A percentile compares a stretch with the other conserved stretches of the same genome.
These are phyloP conservation scores for Apiospora hydei DNA, from an alignment of 2,329 filamentous ascomycete genomes.

Conservation along the genomic window DNA sequence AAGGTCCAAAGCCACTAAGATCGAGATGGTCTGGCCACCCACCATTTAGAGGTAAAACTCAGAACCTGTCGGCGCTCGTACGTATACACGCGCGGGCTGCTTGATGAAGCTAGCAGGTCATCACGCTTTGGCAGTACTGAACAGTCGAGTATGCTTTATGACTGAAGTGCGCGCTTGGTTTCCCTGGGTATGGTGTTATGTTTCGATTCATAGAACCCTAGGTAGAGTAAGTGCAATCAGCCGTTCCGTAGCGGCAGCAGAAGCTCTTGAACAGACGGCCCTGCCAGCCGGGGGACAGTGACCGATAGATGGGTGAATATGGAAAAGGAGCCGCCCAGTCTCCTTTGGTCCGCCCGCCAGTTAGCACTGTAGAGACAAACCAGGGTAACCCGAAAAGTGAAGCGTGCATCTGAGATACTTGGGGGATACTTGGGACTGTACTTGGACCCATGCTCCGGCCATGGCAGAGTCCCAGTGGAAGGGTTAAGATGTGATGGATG, in stretches of 20 bases:
- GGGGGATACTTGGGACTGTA: slow-evolving; percentile 1
- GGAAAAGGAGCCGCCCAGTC: background rate
- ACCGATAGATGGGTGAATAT: background rate
- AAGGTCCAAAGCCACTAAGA: background rate
- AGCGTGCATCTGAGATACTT: slow-evolving; percentile 4
- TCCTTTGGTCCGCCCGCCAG: background rate
- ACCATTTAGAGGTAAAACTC: background rate
- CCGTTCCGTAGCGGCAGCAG: background rate
- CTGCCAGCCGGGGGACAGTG: background rate
- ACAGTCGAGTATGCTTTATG: background rate
- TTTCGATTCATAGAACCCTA: background rate
- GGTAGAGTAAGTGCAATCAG: background rate
- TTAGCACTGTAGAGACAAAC: slow-evolving; percentile 12
- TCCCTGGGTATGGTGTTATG: background rate
- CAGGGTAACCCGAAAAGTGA: background rate
- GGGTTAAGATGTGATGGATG: slow-evolving; percentile 21
- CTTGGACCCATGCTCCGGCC: background rate
- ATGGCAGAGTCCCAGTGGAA: slow-evolving; percentile 17
- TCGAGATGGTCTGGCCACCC: background rate
- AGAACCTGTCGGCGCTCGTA: background rate
- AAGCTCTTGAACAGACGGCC: background rate
- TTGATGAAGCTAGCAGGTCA: background rate
- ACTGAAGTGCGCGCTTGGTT: background rate
- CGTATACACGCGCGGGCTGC: background rate
- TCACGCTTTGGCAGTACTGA: background rate